These are phyloP conservation scores for Tetracentron sinense DNA, from an alignment of 164 flowering plant species.

Conservation along the genomic window DNA sequence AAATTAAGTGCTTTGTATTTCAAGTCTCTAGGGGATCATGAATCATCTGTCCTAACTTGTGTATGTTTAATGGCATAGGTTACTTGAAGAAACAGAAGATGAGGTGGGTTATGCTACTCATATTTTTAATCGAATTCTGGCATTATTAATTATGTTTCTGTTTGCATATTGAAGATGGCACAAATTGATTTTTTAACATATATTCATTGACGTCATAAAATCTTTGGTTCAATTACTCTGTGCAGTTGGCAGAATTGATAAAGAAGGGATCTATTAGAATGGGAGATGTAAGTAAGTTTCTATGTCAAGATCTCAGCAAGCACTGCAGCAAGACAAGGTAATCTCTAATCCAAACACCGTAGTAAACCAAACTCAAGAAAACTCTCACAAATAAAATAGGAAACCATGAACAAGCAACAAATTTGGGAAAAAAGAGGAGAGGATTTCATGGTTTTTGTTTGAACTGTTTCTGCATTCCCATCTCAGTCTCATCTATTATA, in stretches of 20 bases:
- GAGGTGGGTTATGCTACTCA: constrained; percentile 44
- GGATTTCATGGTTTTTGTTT: not conserved
- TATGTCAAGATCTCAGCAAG: constrained; percentile 77
- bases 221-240: constrained; percentile 2
- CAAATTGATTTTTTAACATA: not conserved
- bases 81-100: constrained; percentile 97
- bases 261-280: constrained; percentile 67
- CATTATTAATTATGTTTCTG: not conserved
- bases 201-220: too few species aligned
- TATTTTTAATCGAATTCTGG: not conserved
- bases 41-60: constrained; percentile 10
- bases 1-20: not conserved
- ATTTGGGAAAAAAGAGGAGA: not conserved
- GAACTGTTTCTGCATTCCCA: not conserved
- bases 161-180: not conserved
- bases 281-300: constrained; percentile 70
- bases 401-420: not conserved
- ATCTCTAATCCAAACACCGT: constrained; percentile 4
- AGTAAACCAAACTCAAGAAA: not conserved
- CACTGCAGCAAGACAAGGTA: constrained; percentile 76
- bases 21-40: not conserved
- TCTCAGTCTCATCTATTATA: not conserved
- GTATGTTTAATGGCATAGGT: constrained; percentile 39
- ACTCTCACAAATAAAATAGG: not conserved
- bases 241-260: constrained; percentile 75